phyloP scores from a whole-genome alignment of 1,139 yeast genomes.

The Nakaseomyces delphensis region DNA sequence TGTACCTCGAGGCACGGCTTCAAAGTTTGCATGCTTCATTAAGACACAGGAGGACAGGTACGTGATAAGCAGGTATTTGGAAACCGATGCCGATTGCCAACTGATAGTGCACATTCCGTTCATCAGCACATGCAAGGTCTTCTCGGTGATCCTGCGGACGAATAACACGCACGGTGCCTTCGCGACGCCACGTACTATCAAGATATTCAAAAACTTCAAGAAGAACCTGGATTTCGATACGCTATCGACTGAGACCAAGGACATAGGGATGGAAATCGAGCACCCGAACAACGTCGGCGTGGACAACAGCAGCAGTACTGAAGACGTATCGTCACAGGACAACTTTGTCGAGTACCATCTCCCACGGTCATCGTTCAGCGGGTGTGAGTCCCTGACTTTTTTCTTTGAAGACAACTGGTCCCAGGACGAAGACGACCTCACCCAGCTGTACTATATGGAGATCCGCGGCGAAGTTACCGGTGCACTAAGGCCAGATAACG shows the following conservation, averaged over 20 bases:
- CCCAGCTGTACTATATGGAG: conserved; percentile 62
- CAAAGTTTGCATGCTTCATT: conserved; percentile 47
- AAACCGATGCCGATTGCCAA: conserved; percentile 79
- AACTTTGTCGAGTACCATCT: conserved; percentile 77
- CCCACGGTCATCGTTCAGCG: conserved; percentile 67
- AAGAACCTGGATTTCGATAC: conserved; percentile 63
- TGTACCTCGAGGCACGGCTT: conserved; percentile 39
- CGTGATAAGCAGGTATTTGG: conserved; percentile 41
- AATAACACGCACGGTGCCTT: conserved; percentile 32
- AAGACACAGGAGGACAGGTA: conserved; percentile 38
- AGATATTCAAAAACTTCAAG: conserved; percentile 60
- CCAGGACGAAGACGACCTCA: conserved; percentile 44
- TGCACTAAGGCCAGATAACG: conserved; percentile 37
- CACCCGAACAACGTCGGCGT: conserved; percentile 58
- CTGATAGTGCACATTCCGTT: conserved; percentile 71
- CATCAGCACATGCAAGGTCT: conserved; percentile 64
- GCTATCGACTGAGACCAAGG: conserved; percentile 38
- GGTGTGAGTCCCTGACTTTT: conserved; percentile 57
- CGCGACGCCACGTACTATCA: conserved; percentile 63
- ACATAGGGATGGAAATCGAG: conserved; percentile 44
- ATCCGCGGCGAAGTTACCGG: conserved; percentile 67
- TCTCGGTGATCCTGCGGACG: conserved; percentile 62
- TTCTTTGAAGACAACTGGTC: conserved; percentile 56
- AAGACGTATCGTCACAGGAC: conserved; percentile 32
- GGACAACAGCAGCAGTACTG: conserved; percentile 29